Conservation (phyloP, 441 rosid species). For the Gossypium trilobum region DNA sequence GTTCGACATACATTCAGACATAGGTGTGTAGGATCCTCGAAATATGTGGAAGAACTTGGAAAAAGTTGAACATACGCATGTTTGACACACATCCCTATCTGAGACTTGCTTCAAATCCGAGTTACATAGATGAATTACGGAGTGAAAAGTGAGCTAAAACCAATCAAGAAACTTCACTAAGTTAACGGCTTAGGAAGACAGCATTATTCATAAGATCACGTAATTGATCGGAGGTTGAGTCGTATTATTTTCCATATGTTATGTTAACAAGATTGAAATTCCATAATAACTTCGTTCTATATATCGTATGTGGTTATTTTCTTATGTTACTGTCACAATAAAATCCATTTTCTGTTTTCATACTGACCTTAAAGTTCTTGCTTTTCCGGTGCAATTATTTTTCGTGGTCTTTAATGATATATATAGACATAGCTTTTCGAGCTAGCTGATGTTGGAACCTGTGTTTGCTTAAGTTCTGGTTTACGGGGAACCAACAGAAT, state of each 20-base stretch:
- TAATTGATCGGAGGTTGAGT: neutral
- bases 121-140: neutral
- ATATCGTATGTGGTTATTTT: neutral
- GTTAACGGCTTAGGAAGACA: neutral
- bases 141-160: neutral
- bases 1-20: neutral
- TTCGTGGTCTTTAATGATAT: neutral
- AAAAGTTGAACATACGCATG: neutral
- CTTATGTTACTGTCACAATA: neutral
- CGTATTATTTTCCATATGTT: neutral
- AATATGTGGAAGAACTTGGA: neutral
- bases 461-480: neutral
- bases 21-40: neutral
- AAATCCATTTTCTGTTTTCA: neutral
- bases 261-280: neutral
- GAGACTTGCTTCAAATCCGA: neutral
- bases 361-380: neutral
- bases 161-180: neutral
- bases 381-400: neutral
- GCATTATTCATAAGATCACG: neutral
- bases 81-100: neutral
- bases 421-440: neutral
- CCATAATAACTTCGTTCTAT: neutral
- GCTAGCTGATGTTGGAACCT: neutral
- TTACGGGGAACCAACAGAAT: neutral